These are phyloP conservation scores for Ichthyophonus hoferi DNA, from an alignment of 208 protist genomes.

Conservation along the genomic window DNA sequence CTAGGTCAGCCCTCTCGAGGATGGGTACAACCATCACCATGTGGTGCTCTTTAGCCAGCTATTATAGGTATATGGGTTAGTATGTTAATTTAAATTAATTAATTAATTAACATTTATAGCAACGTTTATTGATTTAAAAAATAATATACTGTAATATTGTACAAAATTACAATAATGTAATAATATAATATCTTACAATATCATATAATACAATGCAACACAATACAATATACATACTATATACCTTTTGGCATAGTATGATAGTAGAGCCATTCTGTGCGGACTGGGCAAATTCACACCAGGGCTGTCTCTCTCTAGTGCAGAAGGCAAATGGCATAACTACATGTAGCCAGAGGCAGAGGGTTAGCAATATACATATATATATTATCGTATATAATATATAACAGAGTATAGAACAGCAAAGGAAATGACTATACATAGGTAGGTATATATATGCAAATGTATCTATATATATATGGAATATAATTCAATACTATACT, in stretches of 20 bases:
- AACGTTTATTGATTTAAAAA: no score
- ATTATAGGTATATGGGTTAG: neutral
- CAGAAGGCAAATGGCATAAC: slow-evolving; percentile 74
- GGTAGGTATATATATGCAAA: neutral
- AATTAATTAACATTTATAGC: no score
- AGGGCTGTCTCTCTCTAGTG: slow-evolving; percentile 70
- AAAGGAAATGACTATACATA: neutral
- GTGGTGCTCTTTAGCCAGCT: slow-evolving; percentile 67
- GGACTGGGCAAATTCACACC: slow-evolving; percentile 71
- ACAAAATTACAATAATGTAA: no score
- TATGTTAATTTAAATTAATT: no score
- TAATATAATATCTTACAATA: no score
- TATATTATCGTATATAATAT: neutral
- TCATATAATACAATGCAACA: no score
- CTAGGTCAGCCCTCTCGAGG: slow-evolving; percentile 63
- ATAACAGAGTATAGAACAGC: neutral
- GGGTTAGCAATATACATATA: neutral
- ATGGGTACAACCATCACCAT: slow-evolving; percentile 79
- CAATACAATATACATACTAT: neutral
- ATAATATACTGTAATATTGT: no score
- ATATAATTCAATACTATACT: slow-evolving; percentile 24
- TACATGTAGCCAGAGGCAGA: neutral
- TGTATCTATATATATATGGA: neutral
- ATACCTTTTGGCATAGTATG: slow-evolving; percentile 55
- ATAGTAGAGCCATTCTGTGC: slow-evolving; percentile 59